Conservation (phyloP, 176 grass and related monocot genomes). For the Raddia distichophylla region DNA sequence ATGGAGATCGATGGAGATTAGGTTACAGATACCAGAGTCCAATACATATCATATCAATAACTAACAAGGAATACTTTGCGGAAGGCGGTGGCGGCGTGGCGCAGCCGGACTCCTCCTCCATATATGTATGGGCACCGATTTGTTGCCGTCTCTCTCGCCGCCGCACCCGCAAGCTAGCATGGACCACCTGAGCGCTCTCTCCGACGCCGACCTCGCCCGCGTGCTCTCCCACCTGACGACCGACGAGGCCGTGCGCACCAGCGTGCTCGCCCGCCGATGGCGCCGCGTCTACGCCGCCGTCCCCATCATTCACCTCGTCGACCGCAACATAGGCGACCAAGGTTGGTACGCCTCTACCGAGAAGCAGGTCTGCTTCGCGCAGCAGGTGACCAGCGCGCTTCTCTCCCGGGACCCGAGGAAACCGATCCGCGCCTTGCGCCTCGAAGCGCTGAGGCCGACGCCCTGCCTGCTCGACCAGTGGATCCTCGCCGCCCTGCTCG, state of each 20-base stretch:
- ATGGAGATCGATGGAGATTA: too few species aligned
- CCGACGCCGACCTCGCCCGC: neutral
- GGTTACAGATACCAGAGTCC: too few species aligned
- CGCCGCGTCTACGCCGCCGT: neutral
- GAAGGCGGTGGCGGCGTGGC: too few species aligned
- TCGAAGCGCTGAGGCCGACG: neutral
- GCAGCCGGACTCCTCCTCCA: too few species aligned
- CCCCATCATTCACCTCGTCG: neutral
- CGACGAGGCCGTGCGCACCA: slow-evolving; percentile 7
- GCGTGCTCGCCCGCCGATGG: neutral
- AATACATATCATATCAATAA: too few species aligned
- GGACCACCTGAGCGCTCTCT: slow-evolving; percentile 25
- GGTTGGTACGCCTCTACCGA: too few species aligned
- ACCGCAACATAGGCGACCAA: neutral
- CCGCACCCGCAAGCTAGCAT: too few species aligned
- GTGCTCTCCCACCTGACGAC: slow-evolving; percentile 22
- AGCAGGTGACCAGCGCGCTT: neutral
- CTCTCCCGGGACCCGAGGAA: neutral
- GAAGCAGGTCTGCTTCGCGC: neutral
- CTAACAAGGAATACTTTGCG: too few species aligned
- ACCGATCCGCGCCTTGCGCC: neutral
- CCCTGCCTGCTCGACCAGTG: neutral
- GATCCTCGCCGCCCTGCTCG: neutral
- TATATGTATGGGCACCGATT: too few species aligned
- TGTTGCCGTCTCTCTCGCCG: too few species aligned